Conservation (phyloP, 2,329 filamentous ascomycete species). For the Blastomyces percursus region DNA sequence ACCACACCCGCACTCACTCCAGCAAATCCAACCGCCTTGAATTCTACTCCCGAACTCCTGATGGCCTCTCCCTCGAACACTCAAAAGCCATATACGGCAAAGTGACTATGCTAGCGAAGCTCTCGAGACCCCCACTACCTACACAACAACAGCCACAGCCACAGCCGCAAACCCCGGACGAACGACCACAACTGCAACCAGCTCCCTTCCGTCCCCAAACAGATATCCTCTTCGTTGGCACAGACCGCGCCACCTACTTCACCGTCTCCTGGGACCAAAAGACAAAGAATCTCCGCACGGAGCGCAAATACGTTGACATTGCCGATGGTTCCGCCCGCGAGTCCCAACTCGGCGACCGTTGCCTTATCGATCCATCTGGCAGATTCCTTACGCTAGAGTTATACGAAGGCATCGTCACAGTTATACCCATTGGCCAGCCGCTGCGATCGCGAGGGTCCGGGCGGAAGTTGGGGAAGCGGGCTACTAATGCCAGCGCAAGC, state of each 20-base stretch:
- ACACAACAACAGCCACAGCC: slow-evolving; percentile 37
- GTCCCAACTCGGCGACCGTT: slow-evolving; percentile 71
- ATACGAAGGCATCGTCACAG: slow-evolving; percentile 56
- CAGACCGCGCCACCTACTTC: slow-evolving; percentile 82
- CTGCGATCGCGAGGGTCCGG: slow-evolving; percentile 23
- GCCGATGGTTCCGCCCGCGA: slow-evolving; percentile 55
- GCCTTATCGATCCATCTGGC: slow-evolving; percentile 70
- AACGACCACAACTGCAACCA: slow-evolving; percentile 37
- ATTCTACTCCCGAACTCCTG: slow-evolving; percentile 58
- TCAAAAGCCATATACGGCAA: slow-evolving; percentile 72
- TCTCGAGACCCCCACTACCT: slow-evolving; percentile 52
- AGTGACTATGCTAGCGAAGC: slow-evolving; percentile 70
- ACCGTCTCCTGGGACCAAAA: slow-evolving; percentile 69
- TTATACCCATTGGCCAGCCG: slow-evolving; percentile 46
- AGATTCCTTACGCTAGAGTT: slow-evolving; percentile 56
- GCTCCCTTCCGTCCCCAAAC: slow-evolving; percentile 50
- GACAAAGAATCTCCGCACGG: slow-evolving; percentile 42
- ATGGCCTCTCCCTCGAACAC: slow-evolving; percentile 51
- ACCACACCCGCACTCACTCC: slow-evolving; percentile 26
- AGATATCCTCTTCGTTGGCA: slow-evolving; percentile 86
- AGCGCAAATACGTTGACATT: slow-evolving; percentile 50
- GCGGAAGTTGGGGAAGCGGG: neutral
- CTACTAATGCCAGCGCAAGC: slow-evolving; percentile 11
- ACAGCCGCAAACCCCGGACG: slow-evolving; percentile 42
- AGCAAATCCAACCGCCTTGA: slow-evolving; percentile 80